Conservation (phyloP, 2,329 filamentous ascomycete species). For the Microdochium paspali region DNA sequence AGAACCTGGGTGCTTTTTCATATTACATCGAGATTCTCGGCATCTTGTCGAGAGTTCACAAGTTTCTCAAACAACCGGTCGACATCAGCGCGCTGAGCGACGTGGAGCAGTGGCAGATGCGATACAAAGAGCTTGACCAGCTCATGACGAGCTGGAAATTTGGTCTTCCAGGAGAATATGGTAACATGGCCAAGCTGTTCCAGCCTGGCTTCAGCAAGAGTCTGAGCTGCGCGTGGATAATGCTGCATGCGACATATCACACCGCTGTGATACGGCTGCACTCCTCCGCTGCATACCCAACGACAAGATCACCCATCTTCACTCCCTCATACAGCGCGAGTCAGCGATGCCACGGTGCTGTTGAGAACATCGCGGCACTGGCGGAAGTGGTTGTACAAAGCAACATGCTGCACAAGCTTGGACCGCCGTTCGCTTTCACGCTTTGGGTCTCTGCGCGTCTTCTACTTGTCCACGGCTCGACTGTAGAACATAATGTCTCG, state of each 20-base stretch:
- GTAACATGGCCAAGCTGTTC: slow-evolving; percentile 73
- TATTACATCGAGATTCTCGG: slow-evolving; percentile 87
- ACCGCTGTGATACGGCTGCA: slow-evolving; percentile 84
- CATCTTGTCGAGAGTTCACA: slow-evolving; percentile 78
- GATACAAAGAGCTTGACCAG: slow-evolving; percentile 77
- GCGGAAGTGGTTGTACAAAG: slow-evolving; percentile 71
- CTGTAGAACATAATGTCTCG: slow-evolving; percentile 74
- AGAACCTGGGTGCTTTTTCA: slow-evolving; percentile 79
- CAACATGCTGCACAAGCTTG: slow-evolving; percentile 67
- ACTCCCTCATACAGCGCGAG: slow-evolving; percentile 79
- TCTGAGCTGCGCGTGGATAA: slow-evolving; percentile 77
- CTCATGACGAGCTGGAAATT: slow-evolving; percentile 77
- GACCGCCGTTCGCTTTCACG: slow-evolving; percentile 85
- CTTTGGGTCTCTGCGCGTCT: slow-evolving; percentile 86
- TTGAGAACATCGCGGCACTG: slow-evolving; percentile 71
- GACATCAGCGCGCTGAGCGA: slow-evolving; percentile 78
- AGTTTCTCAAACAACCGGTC: slow-evolving; percentile 80
- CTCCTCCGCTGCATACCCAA: slow-evolving; percentile 87
- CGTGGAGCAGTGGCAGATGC: slow-evolving; percentile 81
- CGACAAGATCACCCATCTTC: slow-evolving; percentile 79
- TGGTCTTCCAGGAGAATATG: slow-evolving; percentile 71
- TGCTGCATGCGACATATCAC: slow-evolving; percentile 85
- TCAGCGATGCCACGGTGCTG: slow-evolving; percentile 73
- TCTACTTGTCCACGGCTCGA: slow-evolving; percentile 81
- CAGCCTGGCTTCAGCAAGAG: slow-evolving; percentile 58